Evolutionary conservation across 2,329 filamentous ascomycete species (phyloP).

Genomic region (Fusarium beomiforme): DNA sequence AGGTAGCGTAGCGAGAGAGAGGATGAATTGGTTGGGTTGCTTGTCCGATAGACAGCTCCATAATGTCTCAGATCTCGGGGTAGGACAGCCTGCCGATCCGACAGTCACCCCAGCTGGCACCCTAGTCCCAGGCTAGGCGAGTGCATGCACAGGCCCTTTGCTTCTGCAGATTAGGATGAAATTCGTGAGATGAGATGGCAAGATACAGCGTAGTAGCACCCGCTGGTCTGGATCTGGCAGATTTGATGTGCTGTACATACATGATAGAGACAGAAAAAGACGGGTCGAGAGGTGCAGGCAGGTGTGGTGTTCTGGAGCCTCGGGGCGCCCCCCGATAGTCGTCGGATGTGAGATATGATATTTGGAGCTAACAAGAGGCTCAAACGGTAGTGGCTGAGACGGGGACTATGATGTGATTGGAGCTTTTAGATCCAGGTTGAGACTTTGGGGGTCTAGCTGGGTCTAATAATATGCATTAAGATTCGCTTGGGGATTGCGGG

Average conservation of each 20-base stretch:
- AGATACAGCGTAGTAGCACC: slow-evolving; percentile 12
- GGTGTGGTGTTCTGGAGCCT: neutral
- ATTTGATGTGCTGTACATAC: neutral
- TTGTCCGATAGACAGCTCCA: neutral
- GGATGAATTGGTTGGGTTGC: neutral
- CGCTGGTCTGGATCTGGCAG: slow-evolving; percentile 18
- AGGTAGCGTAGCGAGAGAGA: neutral
- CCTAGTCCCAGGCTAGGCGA: neutral
- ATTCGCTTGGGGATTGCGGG: slow-evolving; percentile 1
- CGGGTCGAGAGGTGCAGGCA: neutral
- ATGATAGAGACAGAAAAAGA: neutral
- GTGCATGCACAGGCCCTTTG: neutral
- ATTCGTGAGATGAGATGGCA: neutral
- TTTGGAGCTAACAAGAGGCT: slow-evolving; percentile 2
- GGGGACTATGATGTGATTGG: neutral
- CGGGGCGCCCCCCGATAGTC: neutral
- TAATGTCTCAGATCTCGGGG: slow-evolving; percentile 38
- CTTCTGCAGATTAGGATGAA: slow-evolving; percentile 12
- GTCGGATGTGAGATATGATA: slow-evolving; percentile 34
- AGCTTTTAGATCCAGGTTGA: neutral
- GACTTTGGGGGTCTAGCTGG: neutral
- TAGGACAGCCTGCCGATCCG: slow-evolving; percentile 24
- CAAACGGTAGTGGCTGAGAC: slow-evolving; percentile 17
- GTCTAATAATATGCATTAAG: neutral
- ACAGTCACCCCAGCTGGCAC: neutral